Conservation (phyloP, 371 early-diverging fungal species). For the Mucor lusitanicus region DNA sequence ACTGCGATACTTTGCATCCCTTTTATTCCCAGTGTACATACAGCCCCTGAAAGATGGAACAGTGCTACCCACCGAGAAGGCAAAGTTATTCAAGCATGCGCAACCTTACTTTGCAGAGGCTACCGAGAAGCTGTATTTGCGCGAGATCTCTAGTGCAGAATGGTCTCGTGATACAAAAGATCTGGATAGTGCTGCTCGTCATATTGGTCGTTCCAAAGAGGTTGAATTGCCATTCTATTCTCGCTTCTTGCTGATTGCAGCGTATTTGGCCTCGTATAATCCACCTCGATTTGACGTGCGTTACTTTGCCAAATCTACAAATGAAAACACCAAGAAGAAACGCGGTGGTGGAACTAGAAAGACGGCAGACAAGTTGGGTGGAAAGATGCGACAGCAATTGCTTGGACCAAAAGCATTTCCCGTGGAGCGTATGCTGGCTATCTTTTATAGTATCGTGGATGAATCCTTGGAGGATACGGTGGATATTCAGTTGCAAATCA, state of each 20-base stretch:
- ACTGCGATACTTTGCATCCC: constrained; percentile 75
- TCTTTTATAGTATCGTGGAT: constrained; percentile 86
- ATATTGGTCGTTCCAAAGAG: constrained; percentile 4
- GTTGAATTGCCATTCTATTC: constrained; percentile 75
- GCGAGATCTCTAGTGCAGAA: constrained; percentile 84
- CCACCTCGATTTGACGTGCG: constrained; percentile 84
- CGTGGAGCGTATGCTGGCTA: constrained; percentile 92
- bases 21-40: constrained; percentile 81
- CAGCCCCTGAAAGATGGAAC: constrained; percentile 76
- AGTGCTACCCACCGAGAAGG: constrained; percentile 62
- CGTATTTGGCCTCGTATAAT: constrained; percentile 93
- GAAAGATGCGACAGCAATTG: constrained; percentile 82
- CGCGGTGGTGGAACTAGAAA: constrained; percentile 49
- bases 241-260: constrained; percentile 84
- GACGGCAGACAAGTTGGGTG: constrained; percentile 37
- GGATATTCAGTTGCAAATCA: constrained; percentile 82
- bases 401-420: constrained; percentile 90
- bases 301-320: constrained; percentile 72
- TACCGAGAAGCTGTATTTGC: constrained; percentile 78
- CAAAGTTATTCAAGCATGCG: constrained; percentile 70
- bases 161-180: constrained; percentile 61
- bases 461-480: constrained; percentile 71
- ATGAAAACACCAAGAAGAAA: constrained; percentile 57
- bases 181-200: neutral
- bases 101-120: constrained; percentile 81